Percentiles rank a stretch among this genome's conserved stretches.
phyloP scores from a whole-genome alignment of 2,329 filamentous ascomycete species.

The Cordyceps cicadae region DNA sequence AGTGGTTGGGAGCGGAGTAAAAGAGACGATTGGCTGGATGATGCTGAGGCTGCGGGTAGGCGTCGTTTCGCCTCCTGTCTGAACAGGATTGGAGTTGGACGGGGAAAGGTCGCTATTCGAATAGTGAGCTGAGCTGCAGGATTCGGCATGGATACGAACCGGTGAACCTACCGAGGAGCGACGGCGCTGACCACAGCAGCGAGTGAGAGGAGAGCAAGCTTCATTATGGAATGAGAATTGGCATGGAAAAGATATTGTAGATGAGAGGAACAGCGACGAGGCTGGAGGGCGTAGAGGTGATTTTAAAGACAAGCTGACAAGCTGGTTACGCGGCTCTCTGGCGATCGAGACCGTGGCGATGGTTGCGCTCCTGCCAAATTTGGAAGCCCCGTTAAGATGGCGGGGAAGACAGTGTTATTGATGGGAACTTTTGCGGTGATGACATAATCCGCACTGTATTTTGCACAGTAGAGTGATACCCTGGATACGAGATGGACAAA shows the following conservation, averaged over 20 bases:
- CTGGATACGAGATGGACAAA: slow-evolving; percentile 4
- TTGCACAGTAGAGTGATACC: neutral
- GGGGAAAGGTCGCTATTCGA: neutral
- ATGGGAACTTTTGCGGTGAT: too few species aligned
- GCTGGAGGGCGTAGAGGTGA: neutral
- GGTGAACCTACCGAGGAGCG: slow-evolving; percentile 3
- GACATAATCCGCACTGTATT: neutral
- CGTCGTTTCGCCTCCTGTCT: neutral
- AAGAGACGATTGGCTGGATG: neutral
- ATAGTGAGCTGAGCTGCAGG: neutral
- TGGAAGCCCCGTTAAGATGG: neutral
- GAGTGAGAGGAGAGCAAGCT: slow-evolving; percentile 5
- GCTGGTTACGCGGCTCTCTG: slow-evolving; percentile 6
- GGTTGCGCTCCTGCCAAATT: slow-evolving; percentile 8
- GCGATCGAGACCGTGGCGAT: neutral
- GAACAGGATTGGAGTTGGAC: neutral
- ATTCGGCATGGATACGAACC: neutral
- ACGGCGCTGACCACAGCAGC: slow-evolving; percentile 1
- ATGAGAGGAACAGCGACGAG: neutral
- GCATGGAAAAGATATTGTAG: neutral
- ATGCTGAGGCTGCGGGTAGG: neutral
- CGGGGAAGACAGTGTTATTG: slow-evolving; percentile 1
- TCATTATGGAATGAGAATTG: neutral
- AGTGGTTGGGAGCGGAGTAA: neutral
- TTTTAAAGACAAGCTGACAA: slow-evolving; percentile 2